Conservation (phyloP, 1,284 basidiomycete species). For the Ganoderma leucocontextum region DNA sequence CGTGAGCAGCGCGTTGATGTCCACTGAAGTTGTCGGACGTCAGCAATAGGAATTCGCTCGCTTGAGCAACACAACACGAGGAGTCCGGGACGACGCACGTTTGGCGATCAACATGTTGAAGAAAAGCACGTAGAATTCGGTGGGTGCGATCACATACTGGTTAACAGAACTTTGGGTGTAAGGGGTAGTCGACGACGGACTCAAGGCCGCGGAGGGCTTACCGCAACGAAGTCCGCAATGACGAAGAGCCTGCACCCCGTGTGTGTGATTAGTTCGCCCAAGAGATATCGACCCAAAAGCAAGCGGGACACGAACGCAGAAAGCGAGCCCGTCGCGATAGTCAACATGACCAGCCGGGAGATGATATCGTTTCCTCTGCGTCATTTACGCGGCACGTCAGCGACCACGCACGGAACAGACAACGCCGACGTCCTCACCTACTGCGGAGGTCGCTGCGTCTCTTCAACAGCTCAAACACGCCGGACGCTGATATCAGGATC, state of each 20-base stretch:
- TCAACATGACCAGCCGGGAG: background rate
- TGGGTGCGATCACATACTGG: background rate
- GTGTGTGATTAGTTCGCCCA: background rate
- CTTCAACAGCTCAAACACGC: background rate
- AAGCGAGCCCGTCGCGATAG: background rate
- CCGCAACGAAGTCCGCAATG: background rate
- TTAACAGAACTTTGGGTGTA: background rate
- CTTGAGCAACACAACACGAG: background rate
- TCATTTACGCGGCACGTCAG: background rate
- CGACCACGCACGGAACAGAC: background rate
- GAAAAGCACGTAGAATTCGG: background rate
- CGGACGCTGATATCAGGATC: background rate
- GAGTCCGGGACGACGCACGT: background rate
- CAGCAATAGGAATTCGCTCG: background rate
- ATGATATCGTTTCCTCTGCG: background rate
- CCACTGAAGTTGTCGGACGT: background rate
- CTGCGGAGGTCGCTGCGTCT: background rate
- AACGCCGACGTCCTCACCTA: background rate
- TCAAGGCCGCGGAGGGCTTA: background rate
- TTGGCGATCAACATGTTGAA: constrained; percentile 1
- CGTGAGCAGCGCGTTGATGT: constrained; percentile 2
- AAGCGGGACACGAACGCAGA: background rate
- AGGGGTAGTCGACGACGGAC: background rate
- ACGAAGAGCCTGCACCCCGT: background rate
- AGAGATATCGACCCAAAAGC: background rate